Percentiles rank a stretch among this genome's conserved stretches.
Evolutionary conservation across 2,329 filamentous ascomycete genomes (phyloP).

Genomic region (Ophiostoma triangulosporum): DNA sequence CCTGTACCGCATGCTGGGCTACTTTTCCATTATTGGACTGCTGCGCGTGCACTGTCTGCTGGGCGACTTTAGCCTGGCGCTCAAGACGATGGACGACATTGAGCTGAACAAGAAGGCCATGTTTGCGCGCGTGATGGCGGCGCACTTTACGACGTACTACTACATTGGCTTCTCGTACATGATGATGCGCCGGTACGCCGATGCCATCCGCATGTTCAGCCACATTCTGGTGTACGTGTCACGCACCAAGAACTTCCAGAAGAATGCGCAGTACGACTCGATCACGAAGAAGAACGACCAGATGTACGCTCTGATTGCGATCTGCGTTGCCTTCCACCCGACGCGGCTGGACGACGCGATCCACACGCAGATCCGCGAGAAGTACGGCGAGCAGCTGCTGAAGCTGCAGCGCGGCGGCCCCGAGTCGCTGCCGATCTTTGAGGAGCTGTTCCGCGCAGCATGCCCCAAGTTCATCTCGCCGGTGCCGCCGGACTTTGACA

Average conservation of each 20-base stretch:
- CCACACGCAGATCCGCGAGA: constrained; percentile 93
- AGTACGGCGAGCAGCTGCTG: constrained; percentile 96
- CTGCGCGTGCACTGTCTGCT: constrained; percentile 91
- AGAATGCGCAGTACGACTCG: constrained; percentile 94
- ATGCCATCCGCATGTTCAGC: constrained; percentile 99
- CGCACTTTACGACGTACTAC: constrained; percentile 99
- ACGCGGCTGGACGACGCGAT: constrained; percentile 97
- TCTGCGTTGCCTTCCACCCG: constrained; percentile 96
- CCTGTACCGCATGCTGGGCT: constrained; percentile 95
- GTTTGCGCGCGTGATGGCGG: constrained; percentile 95
- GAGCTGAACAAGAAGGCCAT: constrained; percentile 99
- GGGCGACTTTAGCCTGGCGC: constrained; percentile 91
- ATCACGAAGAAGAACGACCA: constrained; percentile 99
- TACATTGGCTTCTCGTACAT: constrained; percentile 99
- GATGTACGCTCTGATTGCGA: constrained; percentile 98
- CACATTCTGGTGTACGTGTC: constrained; percentile 99
- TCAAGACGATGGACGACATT: constrained; percentile 98
- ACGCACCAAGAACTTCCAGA: constrained; percentile 99
- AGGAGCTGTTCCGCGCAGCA: constrained; percentile 94
- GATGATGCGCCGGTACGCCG: constrained; percentile 99
- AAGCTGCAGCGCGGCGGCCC: constrained; percentile 93
- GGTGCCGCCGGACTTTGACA: constrained; percentile 93
- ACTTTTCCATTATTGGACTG: constrained; percentile 97
- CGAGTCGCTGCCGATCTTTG: constrained; percentile 89
- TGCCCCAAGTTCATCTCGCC: constrained; percentile 99